phyloP scores from a whole-genome alignment of 192 early-diverging fungal genomes.

The Coemansia sp. region DNA sequence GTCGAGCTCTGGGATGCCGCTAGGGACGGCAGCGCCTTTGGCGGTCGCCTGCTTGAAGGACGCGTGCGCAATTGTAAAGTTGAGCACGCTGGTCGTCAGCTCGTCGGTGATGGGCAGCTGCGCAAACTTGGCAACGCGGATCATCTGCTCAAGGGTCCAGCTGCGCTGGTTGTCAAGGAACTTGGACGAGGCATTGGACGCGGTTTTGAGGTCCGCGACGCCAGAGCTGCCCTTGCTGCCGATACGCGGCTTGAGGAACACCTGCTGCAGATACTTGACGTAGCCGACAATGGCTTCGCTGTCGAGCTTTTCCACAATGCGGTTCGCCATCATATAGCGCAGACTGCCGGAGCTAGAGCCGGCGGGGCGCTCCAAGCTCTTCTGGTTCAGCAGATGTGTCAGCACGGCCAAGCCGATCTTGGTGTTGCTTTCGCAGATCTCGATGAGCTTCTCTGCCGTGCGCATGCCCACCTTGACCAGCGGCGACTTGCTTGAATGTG shows the following conservation, averaged over 20 bases:
- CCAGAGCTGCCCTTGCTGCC: conserved; percentile 12
- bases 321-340: conserved; percentile 74
- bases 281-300: conserved; percentile 66
- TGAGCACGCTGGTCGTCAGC: conserved; percentile 65
- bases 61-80: conserved; percentile 69
- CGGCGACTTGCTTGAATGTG: conserved; percentile 63
- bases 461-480: conserved; percentile 73
- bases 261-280: conserved; percentile 66
- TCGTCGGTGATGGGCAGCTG: conserved; percentile 72
- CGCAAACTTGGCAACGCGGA: conserved; percentile 65
- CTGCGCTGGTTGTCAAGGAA: conserved; percentile 57
- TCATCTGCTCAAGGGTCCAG: conserved; percentile 85
- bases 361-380: conserved; percentile 48
- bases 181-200: conserved; percentile 22
- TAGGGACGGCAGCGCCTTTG: conserved; percentile 36
- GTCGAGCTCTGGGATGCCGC: conserved; percentile 43
- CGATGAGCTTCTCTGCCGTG: conserved; percentile 37
- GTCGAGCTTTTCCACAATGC: conserved; percentile 69
- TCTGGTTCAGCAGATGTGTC: conserved; percentile 76
- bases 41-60: conserved; percentile 63
- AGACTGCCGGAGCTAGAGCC: conserved; percentile 66
- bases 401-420: conserved; percentile 73
- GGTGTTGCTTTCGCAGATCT: conserved; percentile 62
- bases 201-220: conserved; percentile 38
- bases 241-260: conserved; percentile 60